Base-by-base conservation (phyloP, 805 yeast species). In the Zygosaccharomyces siamensis region DNA sequence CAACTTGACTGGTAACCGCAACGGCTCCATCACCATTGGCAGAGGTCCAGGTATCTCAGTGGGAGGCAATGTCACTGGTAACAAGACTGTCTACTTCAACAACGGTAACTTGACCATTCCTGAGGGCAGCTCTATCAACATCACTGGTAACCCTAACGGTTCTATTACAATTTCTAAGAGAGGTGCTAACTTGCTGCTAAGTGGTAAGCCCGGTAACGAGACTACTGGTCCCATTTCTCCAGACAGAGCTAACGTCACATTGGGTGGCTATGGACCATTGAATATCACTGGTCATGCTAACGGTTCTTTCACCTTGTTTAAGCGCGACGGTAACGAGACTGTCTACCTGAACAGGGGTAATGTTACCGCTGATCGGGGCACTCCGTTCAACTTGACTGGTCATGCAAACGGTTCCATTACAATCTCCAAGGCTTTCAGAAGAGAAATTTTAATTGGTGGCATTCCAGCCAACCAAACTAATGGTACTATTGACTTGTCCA, bases 401-500 rank as follows among this genome's bases (percentile, higher is more conserved):
- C 36, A 33, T 14, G 36, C 36, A 2, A 33, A 33, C 11, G 36
- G 36, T 16, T 33, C 36, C 7, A 33, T 33, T 18, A 33, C 36
- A 3, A 33, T 33, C 21, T 33, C 36, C 11, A 33, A 14, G 36
- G 36, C 36, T 18, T 33, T 14, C 36, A 33, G 18, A 20, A 33
- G 36, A 33, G 36, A 33, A 21, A 33, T 33, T 33, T 18, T 33
- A 16, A 33, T 33, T 21, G 11, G 11, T 33, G 36, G 36, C 6
- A 33, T 33, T 3, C 36, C 36, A 33, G 36, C 36, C 7, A 33
- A 33, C 36, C 36, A 33, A 16, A 33, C 36, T 14, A 33, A 33
- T 33, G 44, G 44, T 33, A 40, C 44, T 14, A 40, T 40, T 7
- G 44, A 40, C 18, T 33, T 40, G 6, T 14, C 36, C 16, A 28